Percentiles rank a stretch among this genome's conserved stretches.
Conservation (phyloP, 495 filamentous ascomycete species). For the Aspergillus bridgeri region DNA sequence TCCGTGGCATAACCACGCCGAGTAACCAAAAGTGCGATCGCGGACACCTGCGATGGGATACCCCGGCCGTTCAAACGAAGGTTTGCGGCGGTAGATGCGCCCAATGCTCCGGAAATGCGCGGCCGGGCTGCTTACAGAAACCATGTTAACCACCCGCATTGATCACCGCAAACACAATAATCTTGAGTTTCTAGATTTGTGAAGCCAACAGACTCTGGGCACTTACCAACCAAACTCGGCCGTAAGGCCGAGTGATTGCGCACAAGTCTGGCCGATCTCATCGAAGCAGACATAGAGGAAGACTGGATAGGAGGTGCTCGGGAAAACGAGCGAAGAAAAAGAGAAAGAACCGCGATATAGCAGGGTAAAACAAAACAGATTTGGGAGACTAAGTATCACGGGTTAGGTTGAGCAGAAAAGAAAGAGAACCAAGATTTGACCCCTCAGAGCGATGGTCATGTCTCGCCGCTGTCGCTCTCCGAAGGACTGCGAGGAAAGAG, state of each 20-base stretch:
- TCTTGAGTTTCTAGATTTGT: not conserved
- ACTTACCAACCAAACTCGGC: constrained; percentile 31
- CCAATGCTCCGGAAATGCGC: constrained; percentile 34
- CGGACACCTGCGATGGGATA: constrained; percentile 58
- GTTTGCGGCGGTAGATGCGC: constrained; percentile 42
- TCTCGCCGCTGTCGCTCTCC: constrained; percentile 16
- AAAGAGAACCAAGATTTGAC: constrained; percentile 1
- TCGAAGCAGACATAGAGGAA: constrained; percentile 43
- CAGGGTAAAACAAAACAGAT: not conserved
- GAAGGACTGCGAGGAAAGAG: constrained; percentile 14
- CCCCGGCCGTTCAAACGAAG: constrained; percentile 55
- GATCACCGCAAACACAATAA: not conserved
- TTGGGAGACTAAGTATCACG: not conserved
- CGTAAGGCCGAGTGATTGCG: constrained; percentile 38
- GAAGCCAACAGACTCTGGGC: not conserved
- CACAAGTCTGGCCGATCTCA: constrained; percentile 43
- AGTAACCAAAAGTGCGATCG: constrained; percentile 64
- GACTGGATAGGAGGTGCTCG: constrained; percentile 28
- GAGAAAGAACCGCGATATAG: constrained; percentile 25
- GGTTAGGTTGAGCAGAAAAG: constrained; percentile 2
- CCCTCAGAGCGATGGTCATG: constrained; percentile 13
- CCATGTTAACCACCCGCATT: constrained; percentile 7
- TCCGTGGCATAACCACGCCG: constrained; percentile 68
- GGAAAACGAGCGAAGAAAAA: constrained; percentile 23
- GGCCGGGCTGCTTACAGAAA: constrained; percentile 28